A percentile compares a stretch with the other conserved stretches of the same genome.
phyloP scores from a whole-genome alignment of 2,329 filamentous ascomycete genomes.

The Colletotrichum siamense region DNA sequence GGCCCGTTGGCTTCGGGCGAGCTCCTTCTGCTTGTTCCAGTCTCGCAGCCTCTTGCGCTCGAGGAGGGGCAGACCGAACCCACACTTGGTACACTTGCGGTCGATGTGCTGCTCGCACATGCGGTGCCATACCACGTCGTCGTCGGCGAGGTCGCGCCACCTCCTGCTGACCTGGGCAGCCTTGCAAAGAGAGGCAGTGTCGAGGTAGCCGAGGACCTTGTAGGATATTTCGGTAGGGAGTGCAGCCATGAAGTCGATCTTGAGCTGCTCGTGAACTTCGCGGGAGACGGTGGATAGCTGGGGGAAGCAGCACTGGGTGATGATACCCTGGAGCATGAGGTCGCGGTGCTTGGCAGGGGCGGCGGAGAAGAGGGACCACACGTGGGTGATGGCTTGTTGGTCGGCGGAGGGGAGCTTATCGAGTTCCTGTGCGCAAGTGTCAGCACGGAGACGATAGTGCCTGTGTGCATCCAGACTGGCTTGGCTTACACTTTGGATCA shows the following conservation, averaged over 20 bases:
- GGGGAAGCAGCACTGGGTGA: slow-evolving; percentile 96
- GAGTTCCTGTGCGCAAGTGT: slow-evolving; percentile 65
- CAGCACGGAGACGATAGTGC: slow-evolving; percentile 25
- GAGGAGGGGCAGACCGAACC: slow-evolving; percentile 89
- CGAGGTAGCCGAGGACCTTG: slow-evolving; percentile 90
- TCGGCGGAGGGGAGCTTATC: slow-evolving; percentile 82
- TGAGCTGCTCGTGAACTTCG: slow-evolving; percentile 91
- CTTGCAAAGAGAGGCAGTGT: slow-evolving; percentile 93
- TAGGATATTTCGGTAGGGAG: slow-evolving; percentile 90
- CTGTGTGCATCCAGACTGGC: background rate
- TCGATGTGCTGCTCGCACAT: slow-evolving; percentile 96
- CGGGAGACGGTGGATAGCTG: slow-evolving; percentile 93
- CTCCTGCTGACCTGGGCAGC: slow-evolving; percentile 90
- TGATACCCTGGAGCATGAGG: slow-evolving; percentile 94
- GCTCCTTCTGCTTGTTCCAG: slow-evolving; percentile 84
- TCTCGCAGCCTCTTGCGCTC: slow-evolving; percentile 88
- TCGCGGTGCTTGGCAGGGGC: slow-evolving; percentile 93
- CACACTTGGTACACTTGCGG: slow-evolving; percentile 91
- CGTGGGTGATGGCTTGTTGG: slow-evolving; percentile 94
- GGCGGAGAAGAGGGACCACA: slow-evolving; percentile 97
- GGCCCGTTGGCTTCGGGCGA: slow-evolving; percentile 40
- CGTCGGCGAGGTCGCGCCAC: slow-evolving; percentile 91
- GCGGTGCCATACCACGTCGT: slow-evolving; percentile 95
- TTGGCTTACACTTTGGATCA: slow-evolving; percentile 79
- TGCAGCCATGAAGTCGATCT: slow-evolving; percentile 94